Conservation (phyloP, 139 green algal genomes). For the Coelastrella sp. region DNA sequence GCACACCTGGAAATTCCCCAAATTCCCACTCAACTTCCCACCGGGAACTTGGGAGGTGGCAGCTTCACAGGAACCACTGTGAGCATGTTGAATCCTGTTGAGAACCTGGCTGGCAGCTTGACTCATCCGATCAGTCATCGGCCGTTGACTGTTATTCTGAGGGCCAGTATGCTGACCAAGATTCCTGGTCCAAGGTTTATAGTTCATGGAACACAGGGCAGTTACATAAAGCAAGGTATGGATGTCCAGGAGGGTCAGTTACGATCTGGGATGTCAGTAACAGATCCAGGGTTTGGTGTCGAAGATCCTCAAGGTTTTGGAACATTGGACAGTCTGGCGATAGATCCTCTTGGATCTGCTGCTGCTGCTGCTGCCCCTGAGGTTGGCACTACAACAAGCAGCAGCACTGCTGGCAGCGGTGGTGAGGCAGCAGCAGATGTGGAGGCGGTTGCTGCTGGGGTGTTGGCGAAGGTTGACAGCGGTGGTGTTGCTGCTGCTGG, state of each 20-base stretch:
- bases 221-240: constrained; percentile 30
- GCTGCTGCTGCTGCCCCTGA: neutral
- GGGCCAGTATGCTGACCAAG: neutral
- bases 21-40: neutral
- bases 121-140: neutral
- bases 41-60: neutral
- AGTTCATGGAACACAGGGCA: constrained; percentile 25
- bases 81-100: neutral
- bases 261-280: neutral
- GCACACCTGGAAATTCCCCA: neutral
- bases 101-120: neutral
- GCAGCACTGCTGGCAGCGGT: neutral
- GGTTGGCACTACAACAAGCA: neutral
- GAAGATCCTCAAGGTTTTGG: neutral
- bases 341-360: neutral
- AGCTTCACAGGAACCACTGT: neutral
- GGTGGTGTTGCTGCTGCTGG: neutral
- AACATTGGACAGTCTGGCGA: neutral
- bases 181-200: constrained; percentile 23
- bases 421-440: neutral
- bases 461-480: neutral
- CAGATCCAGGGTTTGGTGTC: constrained; percentile 24
- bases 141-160: constrained; percentile 9
- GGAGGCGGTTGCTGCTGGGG: neutral
- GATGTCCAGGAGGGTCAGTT: constrained; percentile 39